These are phyloP conservation scores for Pythium utonaiense DNA, from an alignment of 352 stramenopile species.

Conservation along the genomic window DNA sequence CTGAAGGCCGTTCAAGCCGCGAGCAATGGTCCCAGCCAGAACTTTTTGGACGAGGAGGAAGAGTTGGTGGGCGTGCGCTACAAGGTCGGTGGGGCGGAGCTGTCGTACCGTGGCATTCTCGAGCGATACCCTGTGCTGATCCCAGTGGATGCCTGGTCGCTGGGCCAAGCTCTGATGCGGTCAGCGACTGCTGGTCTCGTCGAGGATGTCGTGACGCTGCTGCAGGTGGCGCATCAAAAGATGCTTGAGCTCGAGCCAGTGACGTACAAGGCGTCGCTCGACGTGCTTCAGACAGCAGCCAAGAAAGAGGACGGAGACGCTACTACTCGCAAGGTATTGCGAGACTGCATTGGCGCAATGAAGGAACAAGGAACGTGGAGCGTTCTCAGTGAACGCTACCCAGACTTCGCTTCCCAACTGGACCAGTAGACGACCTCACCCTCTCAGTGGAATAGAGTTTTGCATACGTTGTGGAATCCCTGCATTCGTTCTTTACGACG, in stretches of 20 bases:
- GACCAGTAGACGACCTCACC: neutral
- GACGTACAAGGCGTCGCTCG: slow-evolving; percentile 49
- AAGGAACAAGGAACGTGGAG: slow-evolving; percentile 9
- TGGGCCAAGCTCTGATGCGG: slow-evolving; percentile 49
- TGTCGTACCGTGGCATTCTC: slow-evolving; percentile 58
- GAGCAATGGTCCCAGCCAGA: neutral
- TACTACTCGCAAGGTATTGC: neutral
- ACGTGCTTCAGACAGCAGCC: slow-evolving; percentile 8
- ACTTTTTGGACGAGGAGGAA: slow-evolving; percentile 3
- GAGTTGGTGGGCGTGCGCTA: slow-evolving; percentile 19
- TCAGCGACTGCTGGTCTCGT: slow-evolving; percentile 39
- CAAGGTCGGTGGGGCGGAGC: slow-evolving; percentile 39
- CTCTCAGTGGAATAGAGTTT: no score
- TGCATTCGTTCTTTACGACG: no score
- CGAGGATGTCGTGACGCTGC: slow-evolving; percentile 42
- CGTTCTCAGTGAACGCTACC: neutral
- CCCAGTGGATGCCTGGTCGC: slow-evolving; percentile 34
- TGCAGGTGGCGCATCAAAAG: slow-evolving; percentile 33
- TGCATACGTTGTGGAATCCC: no score
- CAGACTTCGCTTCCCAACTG: slow-evolving; percentile 10
- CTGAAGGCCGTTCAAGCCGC: slow-evolving; percentile 32
- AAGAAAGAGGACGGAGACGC: neutral
- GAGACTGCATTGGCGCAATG: slow-evolving; percentile 6
- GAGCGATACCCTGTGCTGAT: slow-evolving; percentile 49
- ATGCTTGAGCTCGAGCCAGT: slow-evolving; percentile 35